Base-by-base conservation (phyloP, 495 filamentous ascomycete species). In the Penicillium pancosmium region DNA sequence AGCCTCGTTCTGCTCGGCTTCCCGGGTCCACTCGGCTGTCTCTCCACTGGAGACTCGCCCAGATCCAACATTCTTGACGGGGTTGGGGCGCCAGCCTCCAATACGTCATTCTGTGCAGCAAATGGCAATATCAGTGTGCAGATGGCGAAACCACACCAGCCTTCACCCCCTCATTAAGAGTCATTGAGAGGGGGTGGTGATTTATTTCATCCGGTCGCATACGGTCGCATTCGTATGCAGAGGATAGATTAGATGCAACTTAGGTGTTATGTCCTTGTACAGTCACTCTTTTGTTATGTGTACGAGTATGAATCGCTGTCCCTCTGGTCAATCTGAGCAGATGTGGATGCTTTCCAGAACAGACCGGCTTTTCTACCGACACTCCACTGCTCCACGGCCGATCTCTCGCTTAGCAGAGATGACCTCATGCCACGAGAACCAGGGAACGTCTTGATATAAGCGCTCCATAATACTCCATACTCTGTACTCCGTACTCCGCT, bases 331-430 rank as follows among this genome's bases (percentile, higher is more conserved):
- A 4, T 23, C 23, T 23, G 23, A 23, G 2, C 3, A 23, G 23
- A 23, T 31, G 27, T 31, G 27, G 27, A 31, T 31, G 27, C 2
- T 40, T 13, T 40, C 15, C 41, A 44, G 41, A 15, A n/a, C 41
- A 44, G 18, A 0, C n/a, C 41, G 41, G 41, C 41, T 44, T 19
- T 16, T 16, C 16, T 44, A 19, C 41, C 41, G 41, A 44, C 11
- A 12, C 41, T 44, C 41, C 27, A 31, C 16, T n/a, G 36, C 41
- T 44, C 41, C 41, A 44, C 16, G 7, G 41, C n/a, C 16, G 41
- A 44, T 44, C 41, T 44, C 41, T 44, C 41, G 41, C 41, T 44
- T 44, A 44, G 18, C 41, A 3, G 41, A n/a, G 2, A 44, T 44
- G 41, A 44, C 41, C 41, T 44, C 41, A 44, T 44, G 41, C 12